Conservation (phyloP, 2,329 filamentous ascomycete species). For the Hymenotorrendiella dingleyae region DNA sequence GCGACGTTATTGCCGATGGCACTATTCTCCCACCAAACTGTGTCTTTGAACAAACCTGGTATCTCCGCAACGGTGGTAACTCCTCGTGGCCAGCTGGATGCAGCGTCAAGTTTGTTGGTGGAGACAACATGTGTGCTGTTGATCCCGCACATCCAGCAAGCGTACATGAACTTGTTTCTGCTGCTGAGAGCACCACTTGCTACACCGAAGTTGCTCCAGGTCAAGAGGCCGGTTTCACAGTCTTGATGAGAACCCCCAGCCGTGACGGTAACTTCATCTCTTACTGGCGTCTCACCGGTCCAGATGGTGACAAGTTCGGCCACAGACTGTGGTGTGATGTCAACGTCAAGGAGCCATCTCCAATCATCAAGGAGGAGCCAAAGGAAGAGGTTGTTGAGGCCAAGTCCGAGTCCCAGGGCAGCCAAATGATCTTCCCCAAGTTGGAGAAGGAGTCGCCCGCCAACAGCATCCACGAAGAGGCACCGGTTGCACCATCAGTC, state of each 20-base stretch:
- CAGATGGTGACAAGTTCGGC: constrained; percentile 76
- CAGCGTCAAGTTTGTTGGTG: constrained; percentile 84
- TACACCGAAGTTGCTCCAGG: constrained; percentile 64
- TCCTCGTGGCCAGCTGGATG: constrained; percentile 81
- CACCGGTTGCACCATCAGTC: constrained; percentile 42
- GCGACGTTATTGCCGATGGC: constrained; percentile 75
- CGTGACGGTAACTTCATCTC: constrained; percentile 79
- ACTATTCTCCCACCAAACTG: constrained; percentile 63
- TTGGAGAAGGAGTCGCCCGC: constrained; percentile 89
- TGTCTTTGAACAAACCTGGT: constrained; percentile 87
- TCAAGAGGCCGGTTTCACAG: constrained; percentile 73
- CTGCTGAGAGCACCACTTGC: constrained; percentile 77
- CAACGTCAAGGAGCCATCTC: constrained; percentile 48
- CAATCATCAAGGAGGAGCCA: constrained; percentile 31
- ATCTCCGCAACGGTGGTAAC: constrained; percentile 76
- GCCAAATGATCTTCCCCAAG: constrained; percentile 94
- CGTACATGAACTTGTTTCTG: constrained; percentile 67
- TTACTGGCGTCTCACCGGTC: constrained; percentile 89
- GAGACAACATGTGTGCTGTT: constrained; percentile 93
- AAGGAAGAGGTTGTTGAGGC: constrained; percentile 27
- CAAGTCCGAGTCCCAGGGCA: constrained; percentile 34
- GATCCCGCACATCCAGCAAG: constrained; percentile 76
- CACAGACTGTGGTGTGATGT: constrained; percentile 96
- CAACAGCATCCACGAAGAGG: constrained; percentile 69
- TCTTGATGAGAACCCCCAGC: constrained; percentile 73